Base-by-base conservation (phyloP, 2,329 filamentous ascomycete genomes). In the Ophiostoma sp. region DNA sequence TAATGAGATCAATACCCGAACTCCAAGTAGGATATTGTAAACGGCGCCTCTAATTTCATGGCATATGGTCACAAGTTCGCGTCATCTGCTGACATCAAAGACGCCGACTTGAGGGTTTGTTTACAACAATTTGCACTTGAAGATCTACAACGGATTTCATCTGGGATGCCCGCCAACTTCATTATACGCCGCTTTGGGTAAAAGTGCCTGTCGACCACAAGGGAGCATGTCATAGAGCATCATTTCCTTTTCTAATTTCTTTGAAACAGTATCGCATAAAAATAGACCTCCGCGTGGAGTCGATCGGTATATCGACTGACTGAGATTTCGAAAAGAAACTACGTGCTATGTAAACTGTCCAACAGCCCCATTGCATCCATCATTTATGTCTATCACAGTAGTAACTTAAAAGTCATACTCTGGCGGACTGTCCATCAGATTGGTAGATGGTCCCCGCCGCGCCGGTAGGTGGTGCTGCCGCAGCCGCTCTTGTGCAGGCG, bases 371-470 rank as follows among this genome's bases (percentile, higher is more conserved):
- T 48, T 20, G 15, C 13, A 20, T 48, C 44, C 10, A 27, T 57
- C 20, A 8, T 57, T 1, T 0, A 57, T 11, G 13, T 11, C 17
- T 11, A 48, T 2, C 48, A 52, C 4, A 31, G 6, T 11, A 7
- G 8, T 17, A 23, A 23, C 23, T 57, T n/a, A 57, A 13, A 31
- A 57, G 52, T 57, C 23, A 13, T 57, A 57, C 23, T 57, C 52
- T 57, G 52, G 52, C 52, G 52, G 52, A 27, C n/a, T 57, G 52
- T 57, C 52, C 52, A 57, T 54, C 48, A 23, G 52, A 27, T 57
- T 57, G n/a, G n/a, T 13, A 5, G 52, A 57, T 27, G 52, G 4
- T 27, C 52, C 52, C 23, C 52, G n/a, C 23, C 52, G 52, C 8
- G n/a, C 52, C 23, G 52, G 52, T 7, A 27, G 52, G 20, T 57